These are phyloP conservation scores for Hyaloscypha bicolor DNA, from an alignment of 495 filamentous ascomycete species.

Conservation along the genomic window DNA sequence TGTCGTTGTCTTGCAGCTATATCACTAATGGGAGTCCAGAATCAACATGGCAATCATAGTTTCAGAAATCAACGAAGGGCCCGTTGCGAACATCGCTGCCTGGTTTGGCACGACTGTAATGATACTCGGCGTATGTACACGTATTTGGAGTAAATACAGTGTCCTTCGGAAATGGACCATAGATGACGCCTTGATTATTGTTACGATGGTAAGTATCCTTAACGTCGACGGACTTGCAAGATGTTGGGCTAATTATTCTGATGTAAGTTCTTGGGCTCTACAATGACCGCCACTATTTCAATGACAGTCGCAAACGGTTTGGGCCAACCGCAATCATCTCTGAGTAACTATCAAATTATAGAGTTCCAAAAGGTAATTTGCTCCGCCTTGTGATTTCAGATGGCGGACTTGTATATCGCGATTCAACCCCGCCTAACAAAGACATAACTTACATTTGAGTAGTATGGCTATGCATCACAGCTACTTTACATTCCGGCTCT, in stretches of 20 bases:
- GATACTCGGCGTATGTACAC: constrained; percentile 6
- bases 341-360: constrained; percentile 12
- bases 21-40: not conserved
- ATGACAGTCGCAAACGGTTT: constrained; percentile 17
- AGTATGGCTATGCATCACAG: constrained; percentile 17
- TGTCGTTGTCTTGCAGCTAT: not conserved
- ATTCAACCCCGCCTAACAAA: not conserved
- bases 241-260: not conserved
- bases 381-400: not conserved
- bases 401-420: not conserved
- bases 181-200: constrained; percentile 10
- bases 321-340: constrained; percentile 5
- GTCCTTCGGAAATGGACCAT: constrained; percentile 2
- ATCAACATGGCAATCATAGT: not conserved
- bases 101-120: constrained; percentile 18
- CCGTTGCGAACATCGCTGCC: not conserved
- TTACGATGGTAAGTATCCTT: constrained; percentile 10
- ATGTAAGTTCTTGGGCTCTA: not conserved
- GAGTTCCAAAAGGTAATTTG: constrained; percentile 13
- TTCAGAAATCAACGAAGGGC: constrained; percentile 8
- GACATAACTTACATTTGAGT: constrained; percentile 1
- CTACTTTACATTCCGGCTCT: constrained; percentile 9
- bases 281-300: constrained; percentile 20
- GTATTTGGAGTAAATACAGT: constrained; percentile 13
- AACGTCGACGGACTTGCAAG: not conserved